Evolutionary conservation across 352 stramenopile species (phyloP).

Genomic region (Globisporangium paddicum): DNA sequence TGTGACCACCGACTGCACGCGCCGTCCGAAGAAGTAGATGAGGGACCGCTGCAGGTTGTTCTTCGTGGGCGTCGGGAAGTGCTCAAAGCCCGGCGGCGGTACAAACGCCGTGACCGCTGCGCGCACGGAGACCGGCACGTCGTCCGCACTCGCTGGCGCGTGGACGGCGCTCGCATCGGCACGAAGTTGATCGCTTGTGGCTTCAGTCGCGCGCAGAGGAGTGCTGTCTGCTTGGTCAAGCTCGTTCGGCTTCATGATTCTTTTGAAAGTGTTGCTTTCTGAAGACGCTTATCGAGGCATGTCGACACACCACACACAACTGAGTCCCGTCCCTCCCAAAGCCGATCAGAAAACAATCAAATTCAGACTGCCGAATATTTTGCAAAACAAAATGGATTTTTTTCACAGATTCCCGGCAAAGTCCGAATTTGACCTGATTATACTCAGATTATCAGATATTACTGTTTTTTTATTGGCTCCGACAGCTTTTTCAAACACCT

Average conservation of each 20-base stretch:
- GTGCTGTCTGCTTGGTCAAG: background rate
- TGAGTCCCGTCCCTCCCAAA: no score
- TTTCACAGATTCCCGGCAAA: no score
- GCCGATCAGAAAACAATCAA: no score
- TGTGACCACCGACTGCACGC: constrained; percentile 8
- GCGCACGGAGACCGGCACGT: constrained; percentile 10
- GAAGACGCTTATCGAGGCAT: no score
- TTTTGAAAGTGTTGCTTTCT: no score
- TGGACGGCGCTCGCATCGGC: background rate
- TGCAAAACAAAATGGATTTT: no score
- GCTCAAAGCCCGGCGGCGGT: constrained; percentile 13
- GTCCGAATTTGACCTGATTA: no score
- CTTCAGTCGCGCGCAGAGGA: background rate
- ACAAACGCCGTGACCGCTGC: constrained; percentile 12
- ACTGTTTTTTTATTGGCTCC: no score
- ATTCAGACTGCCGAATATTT: no score
- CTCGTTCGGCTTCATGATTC: background rate
- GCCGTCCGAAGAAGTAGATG: constrained; percentile 22
- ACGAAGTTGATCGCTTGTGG: background rate
- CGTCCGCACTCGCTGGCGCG: constrained; percentile 2
- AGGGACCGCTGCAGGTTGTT: constrained; percentile 23
- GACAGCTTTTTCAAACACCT: no score
- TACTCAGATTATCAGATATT: no score
- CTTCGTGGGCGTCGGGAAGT: constrained; percentile 18
- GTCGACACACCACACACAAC: no score